Evolutionary conservation across 768 basidiomycete species (phyloP), one percentile per base, ranked within the genome.

Genomic region (Mycena indigotica): DNA sequence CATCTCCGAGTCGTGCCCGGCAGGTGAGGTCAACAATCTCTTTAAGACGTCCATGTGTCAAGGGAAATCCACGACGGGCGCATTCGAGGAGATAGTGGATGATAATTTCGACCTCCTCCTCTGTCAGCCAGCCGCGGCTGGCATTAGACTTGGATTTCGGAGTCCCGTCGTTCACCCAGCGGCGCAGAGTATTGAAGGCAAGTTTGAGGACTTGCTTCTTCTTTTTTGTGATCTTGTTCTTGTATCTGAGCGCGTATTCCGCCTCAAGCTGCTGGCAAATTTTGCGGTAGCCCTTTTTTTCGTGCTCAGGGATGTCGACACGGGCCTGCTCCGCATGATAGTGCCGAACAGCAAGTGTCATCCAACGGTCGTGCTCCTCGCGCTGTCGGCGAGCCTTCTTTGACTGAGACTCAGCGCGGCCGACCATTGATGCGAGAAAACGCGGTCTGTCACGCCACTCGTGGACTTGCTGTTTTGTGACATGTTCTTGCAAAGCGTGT

Each of bases 1-100:
- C 25, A 4, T 53, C 49, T 23, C 61, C 60, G 30, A 66, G 57
- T 2, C 55, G 53, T 0, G 61, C 62, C 17, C 60, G 32, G 38
- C 60, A 62, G 17, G 67, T 64, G 12, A 21, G 8, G 41, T 44
- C 41, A 21, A 44, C 41, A 8, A 44, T 21, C 41, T 44, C 41
- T 21, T 44, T 44, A 21, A 44, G 41, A 16, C n/a, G 41, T 15
- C n/a, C 15, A 44, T 44, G 41, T 12, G 8, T 44, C 15, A 44
- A 21, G 8, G 8, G 8, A 23, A 44, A 23, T 8, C 41, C 41
- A 5, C n/a, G 41, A 16, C 6, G 41, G 15, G 41, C 6, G 21
- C 41, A 44, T 19, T 44, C n/a, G 21, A 44, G 8, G 15, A 44
- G 6, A 21, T 44, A 44, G 8, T 23, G 6, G 41, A 44, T 44